These are phyloP conservation scores for Salisapilia sapeloensis DNA, from an alignment of 352 stramenopile genomes.

Conservation along the genomic window DNA sequence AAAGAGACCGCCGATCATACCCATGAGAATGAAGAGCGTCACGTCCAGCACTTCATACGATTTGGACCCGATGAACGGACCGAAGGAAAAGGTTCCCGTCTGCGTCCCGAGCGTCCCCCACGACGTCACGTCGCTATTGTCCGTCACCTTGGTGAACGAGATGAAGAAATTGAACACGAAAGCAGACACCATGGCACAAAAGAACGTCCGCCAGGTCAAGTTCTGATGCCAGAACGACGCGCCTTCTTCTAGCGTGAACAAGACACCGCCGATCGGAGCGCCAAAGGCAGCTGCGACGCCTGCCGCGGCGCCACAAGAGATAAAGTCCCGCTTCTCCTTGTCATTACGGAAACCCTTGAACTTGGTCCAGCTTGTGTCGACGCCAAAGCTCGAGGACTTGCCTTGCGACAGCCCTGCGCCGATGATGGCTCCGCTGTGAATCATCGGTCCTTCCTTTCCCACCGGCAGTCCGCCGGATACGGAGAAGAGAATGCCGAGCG, in stretches of 20 bases:
- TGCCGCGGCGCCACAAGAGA: slow-evolving; percentile 92
- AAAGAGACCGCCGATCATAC: slow-evolving; percentile 92
- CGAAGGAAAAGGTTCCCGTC: slow-evolving; percentile 74
- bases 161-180: slow-evolving; percentile 80
- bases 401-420: slow-evolving; percentile 92
- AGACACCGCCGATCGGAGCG: slow-evolving; percentile 94
- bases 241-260: slow-evolving; percentile 97
- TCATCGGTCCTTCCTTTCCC: slow-evolving; percentile 86
- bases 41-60: slow-evolving; percentile 91
- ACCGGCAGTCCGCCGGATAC: slow-evolving; percentile 53
- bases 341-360: slow-evolving; percentile 91
- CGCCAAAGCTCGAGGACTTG: slow-evolving; percentile 72
- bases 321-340: slow-evolving; percentile 94
- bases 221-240: slow-evolving; percentile 97
- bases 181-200: slow-evolving; percentile 89
- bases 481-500: slow-evolving; percentile 80
- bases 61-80: slow-evolving; percentile 79
- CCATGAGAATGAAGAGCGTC: slow-evolving; percentile 92
- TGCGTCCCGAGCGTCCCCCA: slow-evolving; percentile 51
- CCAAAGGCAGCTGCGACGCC: slow-evolving; percentile 95
- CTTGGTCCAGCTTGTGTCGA: slow-evolving; percentile 80
- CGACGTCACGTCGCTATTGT: slow-evolving; percentile 8
- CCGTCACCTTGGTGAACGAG: slow-evolving; percentile 47
- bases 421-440: slow-evolving; percentile 85
- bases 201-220: slow-evolving; percentile 96